A percentile compares a stretch with the other conserved stretches of the same genome.
Conservation (phyloP, 1,284 basidiomycete species). For the Coniferiporia weirii region DNA sequence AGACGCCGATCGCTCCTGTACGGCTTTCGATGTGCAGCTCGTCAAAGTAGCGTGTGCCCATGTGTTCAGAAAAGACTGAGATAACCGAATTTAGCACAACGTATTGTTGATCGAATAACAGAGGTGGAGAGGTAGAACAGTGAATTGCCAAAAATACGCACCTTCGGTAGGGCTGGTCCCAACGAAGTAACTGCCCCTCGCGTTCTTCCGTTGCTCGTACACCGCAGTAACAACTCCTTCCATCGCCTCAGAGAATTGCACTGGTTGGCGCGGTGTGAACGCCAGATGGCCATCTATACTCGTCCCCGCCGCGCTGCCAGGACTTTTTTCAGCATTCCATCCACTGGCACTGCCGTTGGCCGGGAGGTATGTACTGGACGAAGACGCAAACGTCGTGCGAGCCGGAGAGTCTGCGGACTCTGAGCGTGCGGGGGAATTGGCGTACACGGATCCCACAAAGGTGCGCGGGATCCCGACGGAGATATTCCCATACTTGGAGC, state of each 20-base stretch:
- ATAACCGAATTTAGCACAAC: background rate
- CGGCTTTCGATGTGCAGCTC: slow-evolving; percentile 8
- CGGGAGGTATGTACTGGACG: slow-evolving; percentile 1
- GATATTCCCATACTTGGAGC: slow-evolving; percentile 6
- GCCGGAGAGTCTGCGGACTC: background rate
- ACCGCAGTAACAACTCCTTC: slow-evolving; percentile 4
- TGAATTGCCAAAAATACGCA: background rate
- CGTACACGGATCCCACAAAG: slow-evolving; percentile 7
- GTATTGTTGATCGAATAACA: background rate
- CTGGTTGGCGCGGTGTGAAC: slow-evolving; percentile 5
- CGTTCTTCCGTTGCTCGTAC: slow-evolving; percentile 3
- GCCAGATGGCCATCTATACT: background rate
- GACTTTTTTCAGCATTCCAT: background rate
- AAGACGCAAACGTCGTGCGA: background rate
- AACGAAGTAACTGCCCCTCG: slow-evolving; percentile 6
- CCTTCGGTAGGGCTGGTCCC: background rate
- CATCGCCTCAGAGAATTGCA: slow-evolving; percentile 11
- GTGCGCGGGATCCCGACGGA: slow-evolving; percentile 12
- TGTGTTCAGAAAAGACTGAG: background rate
- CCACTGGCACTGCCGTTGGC: background rate
- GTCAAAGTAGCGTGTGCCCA: background rate
- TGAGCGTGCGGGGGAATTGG: background rate
- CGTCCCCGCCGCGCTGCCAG: background rate
- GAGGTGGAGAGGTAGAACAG: background rate
- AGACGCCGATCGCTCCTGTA: slow-evolving; percentile 9